Evolutionary conservation across 2,329 filamentous ascomycete species (phyloP).

Genomic region (Ceratocystis papillata): DNA sequence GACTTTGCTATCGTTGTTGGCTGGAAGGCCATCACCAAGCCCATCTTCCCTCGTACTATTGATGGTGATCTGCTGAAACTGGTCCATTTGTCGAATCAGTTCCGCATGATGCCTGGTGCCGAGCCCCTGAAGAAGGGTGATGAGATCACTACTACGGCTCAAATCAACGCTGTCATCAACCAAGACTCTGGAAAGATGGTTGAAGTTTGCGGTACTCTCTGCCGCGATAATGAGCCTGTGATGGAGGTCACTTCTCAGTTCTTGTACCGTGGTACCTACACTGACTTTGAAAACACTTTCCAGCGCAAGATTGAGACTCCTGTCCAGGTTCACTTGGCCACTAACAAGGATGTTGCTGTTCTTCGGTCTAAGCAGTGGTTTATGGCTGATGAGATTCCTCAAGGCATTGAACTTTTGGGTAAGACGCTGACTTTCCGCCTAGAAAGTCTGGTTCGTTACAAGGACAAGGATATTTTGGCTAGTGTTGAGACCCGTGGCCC

Average conservation of each 20-base stretch:
- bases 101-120: constrained; percentile 95
- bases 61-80: constrained; percentile 93
- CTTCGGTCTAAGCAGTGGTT: constrained; percentile 98
- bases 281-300: constrained; percentile 96
- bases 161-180: constrained; percentile 96
- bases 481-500: constrained; percentile 85
- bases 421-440: constrained; percentile 95
- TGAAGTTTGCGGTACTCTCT: constrained; percentile 96
- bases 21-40: constrained; percentile 99
- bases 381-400: constrained; percentile 56
- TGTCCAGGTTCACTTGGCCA: constrained; percentile 80
- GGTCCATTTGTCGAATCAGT: constrained; percentile 91
- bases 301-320: constrained; percentile 93
- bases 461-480: constrained; percentile 87
- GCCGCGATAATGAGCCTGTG: constrained; percentile 67
- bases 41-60: constrained; percentile 93
- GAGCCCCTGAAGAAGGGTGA: constrained; percentile 94
- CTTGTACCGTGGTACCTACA: constrained; percentile 86
- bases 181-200: constrained; percentile 99
- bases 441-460: constrained; percentile 81
- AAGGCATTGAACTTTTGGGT: constrained; percentile 75
- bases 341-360: constrained; percentile 84
- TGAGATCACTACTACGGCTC: constrained; percentile 80
- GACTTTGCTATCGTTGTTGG: constrained; percentile 97
- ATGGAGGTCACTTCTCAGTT: constrained; percentile 99